Conservation (phyloP, 345 rosid genomes). For the Euclidium syriacum region DNA sequence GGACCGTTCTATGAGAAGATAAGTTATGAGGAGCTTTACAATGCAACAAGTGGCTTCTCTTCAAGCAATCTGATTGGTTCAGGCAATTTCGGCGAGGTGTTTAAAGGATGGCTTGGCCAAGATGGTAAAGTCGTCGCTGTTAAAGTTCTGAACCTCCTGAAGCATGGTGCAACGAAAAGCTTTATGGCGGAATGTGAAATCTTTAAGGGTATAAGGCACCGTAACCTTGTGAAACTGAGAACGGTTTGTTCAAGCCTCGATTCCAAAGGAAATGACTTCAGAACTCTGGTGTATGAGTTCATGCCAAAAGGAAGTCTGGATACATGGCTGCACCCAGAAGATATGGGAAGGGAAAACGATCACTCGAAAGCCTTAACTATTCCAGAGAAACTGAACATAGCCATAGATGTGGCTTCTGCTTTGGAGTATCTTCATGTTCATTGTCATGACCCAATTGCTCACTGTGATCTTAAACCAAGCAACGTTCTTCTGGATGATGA, state of each 20-base stretch:
- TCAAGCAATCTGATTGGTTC: conserved; percentile 30
- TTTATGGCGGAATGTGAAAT: conserved; percentile 33
- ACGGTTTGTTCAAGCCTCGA: conserved; percentile 28
- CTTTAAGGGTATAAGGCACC: conserved; percentile 21
- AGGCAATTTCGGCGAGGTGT: conserved; percentile 25
- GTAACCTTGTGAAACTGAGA: conserved; percentile 28
- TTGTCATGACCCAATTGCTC: conserved; percentile 29
- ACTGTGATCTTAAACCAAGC: conserved; percentile 54
- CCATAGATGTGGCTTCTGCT: conserved; percentile 34
- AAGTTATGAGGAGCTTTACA: conserved; percentile 23
- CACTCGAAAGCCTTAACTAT: not conserved
- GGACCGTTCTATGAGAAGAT: conserved; percentile 21
- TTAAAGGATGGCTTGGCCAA: conserved; percentile 14
- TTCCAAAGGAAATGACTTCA: conserved; percentile 21
- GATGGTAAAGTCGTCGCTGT: conserved; percentile 19
- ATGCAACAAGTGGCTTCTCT: conserved; percentile 30
- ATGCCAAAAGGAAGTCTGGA: conserved; percentile 35
- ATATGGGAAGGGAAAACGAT: not conserved
- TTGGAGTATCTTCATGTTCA: conserved; percentile 39
- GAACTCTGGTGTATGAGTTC: conserved; percentile 33
- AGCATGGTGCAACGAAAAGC: conserved; percentile 25
- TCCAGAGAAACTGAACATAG: conserved; percentile 29
- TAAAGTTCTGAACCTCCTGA: conserved; percentile 27
- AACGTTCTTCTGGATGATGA: conserved; percentile 41
- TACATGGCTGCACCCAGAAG: conserved; percentile 27